phyloP scores from a whole-genome alignment of 495 filamentous ascomycete species.

The Penicillium salamii region DNA sequence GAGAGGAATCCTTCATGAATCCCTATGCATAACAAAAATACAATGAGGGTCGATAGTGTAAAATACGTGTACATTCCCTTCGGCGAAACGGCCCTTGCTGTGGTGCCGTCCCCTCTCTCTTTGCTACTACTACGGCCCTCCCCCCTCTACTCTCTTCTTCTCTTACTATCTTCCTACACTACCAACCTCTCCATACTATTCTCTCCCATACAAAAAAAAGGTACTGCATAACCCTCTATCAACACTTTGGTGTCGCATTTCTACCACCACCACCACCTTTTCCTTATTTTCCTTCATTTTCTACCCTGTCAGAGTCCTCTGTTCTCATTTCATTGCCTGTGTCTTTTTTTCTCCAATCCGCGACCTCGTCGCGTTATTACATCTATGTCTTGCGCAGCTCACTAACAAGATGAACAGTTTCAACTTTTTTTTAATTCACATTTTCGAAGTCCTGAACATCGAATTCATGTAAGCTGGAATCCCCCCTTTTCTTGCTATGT shows the following conservation, averaged over 20 bases:
- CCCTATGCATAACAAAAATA: not conserved
- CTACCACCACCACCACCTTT: slow-evolving; percentile 16
- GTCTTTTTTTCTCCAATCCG: slow-evolving; percentile 23
- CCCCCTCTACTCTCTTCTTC: slow-evolving; percentile 36
- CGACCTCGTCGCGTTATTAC: slow-evolving; percentile 13
- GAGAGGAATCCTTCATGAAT: no score
- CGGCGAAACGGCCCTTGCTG: slow-evolving; percentile 10
- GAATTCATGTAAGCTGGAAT: slow-evolving; percentile 5
- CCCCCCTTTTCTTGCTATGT: not conserved
- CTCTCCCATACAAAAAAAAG: slow-evolving; percentile 53
- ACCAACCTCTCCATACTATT: slow-evolving; percentile 58
- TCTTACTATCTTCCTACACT: slow-evolving; percentile 52
- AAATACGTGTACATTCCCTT: slow-evolving; percentile 18
- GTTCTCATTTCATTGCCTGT: slow-evolving; percentile 11
- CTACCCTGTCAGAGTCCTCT: slow-evolving; percentile 11
- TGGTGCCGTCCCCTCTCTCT: slow-evolving; percentile 30
- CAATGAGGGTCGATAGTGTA: not conserved
- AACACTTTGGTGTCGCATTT: slow-evolving; percentile 21
- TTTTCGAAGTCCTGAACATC: not conserved
- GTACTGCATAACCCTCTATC: slow-evolving; percentile 42
- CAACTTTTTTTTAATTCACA: not conserved
- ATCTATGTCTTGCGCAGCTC: slow-evolving; percentile 3
- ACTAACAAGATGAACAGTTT: slow-evolving; percentile 3
- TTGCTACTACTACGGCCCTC: slow-evolving; percentile 59
- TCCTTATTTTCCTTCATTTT: slow-evolving; percentile 20